phyloP scores from a whole-genome alignment of 1,139 yeast genomes.

The Lizanozyma gosingica region DNA sequence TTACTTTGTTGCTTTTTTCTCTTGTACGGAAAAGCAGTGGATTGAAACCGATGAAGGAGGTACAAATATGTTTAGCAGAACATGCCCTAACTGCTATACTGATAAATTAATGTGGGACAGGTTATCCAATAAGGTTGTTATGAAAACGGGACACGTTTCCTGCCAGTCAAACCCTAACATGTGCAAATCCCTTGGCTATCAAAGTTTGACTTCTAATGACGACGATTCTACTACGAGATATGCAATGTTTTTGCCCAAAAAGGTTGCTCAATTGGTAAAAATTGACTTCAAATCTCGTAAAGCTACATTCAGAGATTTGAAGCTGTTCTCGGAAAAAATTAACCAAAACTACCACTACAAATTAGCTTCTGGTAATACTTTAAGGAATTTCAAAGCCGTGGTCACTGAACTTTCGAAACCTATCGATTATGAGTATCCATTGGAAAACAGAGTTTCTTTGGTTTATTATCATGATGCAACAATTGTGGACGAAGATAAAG shows the following conservation, averaged over 20 bases:
- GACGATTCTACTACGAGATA: slow-evolving; percentile 17
- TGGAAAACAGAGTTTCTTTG: slow-evolving; percentile 35
- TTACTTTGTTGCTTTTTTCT: slow-evolving; percentile 55
- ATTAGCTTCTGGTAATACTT: not conserved
- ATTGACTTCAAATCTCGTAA: slow-evolving; percentile 26
- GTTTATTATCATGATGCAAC: slow-evolving; percentile 49
- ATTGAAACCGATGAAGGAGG: slow-evolving; percentile 26
- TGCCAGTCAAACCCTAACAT: slow-evolving; percentile 42
- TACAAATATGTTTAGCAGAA: slow-evolving; percentile 23
- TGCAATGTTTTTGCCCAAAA: slow-evolving; percentile 33
- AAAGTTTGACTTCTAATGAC: slow-evolving; percentile 13
- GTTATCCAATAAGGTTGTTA: slow-evolving; percentile 39
- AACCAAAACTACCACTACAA: slow-evolving; percentile 28
- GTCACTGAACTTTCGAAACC: not conserved
- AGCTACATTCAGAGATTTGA: slow-evolving; percentile 19
- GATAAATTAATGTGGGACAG: slow-evolving; percentile 50
- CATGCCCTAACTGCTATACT: slow-evolving; percentile 42
- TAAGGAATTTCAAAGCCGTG: not conserved
- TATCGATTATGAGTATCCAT: slow-evolving; percentile 27
- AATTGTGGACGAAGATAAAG: slow-evolving; percentile 49
- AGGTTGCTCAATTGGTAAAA: slow-evolving; percentile 20
- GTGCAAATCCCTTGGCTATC: slow-evolving; percentile 43
- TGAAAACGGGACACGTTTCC: slow-evolving; percentile 51
- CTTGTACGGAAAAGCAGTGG: slow-evolving; percentile 38
- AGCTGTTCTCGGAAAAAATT: slow-evolving; percentile 23